phyloP scores from a whole-genome alignment of 106 monocot genomes.

The Dioscorea dumetorum region DNA sequence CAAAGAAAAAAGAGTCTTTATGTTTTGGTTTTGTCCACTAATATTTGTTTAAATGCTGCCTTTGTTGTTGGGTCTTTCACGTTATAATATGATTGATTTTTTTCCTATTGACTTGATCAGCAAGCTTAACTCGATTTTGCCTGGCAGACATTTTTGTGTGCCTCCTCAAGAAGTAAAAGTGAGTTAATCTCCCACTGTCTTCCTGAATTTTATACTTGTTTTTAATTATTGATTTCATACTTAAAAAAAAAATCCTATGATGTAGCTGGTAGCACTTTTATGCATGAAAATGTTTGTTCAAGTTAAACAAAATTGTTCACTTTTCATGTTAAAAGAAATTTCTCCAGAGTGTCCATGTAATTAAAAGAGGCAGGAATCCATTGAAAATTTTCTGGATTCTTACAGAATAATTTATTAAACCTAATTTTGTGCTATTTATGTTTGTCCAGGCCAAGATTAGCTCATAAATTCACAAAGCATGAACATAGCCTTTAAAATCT shows the following conservation, averaged over 20 bases:
- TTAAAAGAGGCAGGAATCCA: too few species aligned
- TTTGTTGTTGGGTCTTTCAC: neutral
- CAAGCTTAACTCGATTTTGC: neutral
- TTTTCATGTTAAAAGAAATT: too few species aligned
- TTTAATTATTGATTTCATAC: too few species aligned
- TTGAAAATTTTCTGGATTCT: too few species aligned
- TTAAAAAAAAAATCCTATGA: neutral
- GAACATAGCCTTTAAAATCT: too few species aligned
- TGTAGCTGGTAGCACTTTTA: neutral
- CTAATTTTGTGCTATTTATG: too few species aligned
- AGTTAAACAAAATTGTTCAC: neutral
- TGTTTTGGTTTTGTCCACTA: neutral
- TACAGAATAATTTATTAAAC: too few species aligned
- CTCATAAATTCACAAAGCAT: too few species aligned
- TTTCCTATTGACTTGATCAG: neutral
- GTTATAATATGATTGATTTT: neutral
- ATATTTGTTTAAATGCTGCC: neutral
- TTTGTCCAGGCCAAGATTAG: too few species aligned
- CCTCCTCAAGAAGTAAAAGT: neutral
- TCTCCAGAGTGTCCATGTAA: too few species aligned
- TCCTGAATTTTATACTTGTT: too few species aligned
- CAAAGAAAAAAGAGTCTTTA: too few species aligned
- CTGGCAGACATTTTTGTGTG: neutral
- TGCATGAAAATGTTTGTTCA: neutral
- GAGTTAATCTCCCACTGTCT: neutral